Base-by-base conservation (phyloP, 257 asterid species). In the Apocynum venetum region DNA sequence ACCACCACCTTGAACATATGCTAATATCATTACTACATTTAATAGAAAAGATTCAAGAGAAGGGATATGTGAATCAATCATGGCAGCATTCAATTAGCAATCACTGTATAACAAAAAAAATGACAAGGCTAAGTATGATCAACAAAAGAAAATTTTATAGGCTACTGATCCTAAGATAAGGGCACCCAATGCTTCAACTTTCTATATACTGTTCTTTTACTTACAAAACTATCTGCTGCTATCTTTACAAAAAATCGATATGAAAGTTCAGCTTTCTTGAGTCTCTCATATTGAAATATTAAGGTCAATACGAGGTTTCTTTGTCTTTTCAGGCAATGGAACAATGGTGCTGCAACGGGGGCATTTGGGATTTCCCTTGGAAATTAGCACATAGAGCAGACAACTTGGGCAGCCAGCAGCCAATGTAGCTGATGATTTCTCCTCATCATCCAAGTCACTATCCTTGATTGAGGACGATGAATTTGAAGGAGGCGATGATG, bases 321-420 rank as follows among this genome's bases (percentile, higher is more conserved):
- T 93, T 80, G 81, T 79, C 2, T 84, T 60, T 46, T 71, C 57
- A 0, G 97, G 94, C 68, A 82, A 74, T 2, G 96, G 96, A 20
- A 93, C 92, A 5, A 83, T 46, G 1, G 79, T 52, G 60, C 78
- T 82, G 81, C 98, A 93, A 1, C 97, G 82, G 7, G 98, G 98
- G 85, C 98, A 93, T 73, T 56, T 85, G 0, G 97, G 98, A 25
- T 88, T 79, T 72, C 53, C 80, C 73, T 51, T 84, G 0, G 93
- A 79, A 57, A 92, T 86, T 36, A 93, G 85, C 31, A 93, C 97
- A 1, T 92, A 93, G 4, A 90, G 85, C 44, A 90, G 78, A 70
- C 98, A 93, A 53, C 86, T 77, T 2, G 96, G 97, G 85, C 98
- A 93, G 0, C 96, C 96, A 0, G 91, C 90, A 3, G 98, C 98